A percentile compares a stretch with the other conserved stretches of the same genome.
These are phyloP conservation scores for Aureobasidium mangrovei DNA, from an alignment of 2,329 filamentous ascomycete genomes.

Conservation along the genomic window DNA sequence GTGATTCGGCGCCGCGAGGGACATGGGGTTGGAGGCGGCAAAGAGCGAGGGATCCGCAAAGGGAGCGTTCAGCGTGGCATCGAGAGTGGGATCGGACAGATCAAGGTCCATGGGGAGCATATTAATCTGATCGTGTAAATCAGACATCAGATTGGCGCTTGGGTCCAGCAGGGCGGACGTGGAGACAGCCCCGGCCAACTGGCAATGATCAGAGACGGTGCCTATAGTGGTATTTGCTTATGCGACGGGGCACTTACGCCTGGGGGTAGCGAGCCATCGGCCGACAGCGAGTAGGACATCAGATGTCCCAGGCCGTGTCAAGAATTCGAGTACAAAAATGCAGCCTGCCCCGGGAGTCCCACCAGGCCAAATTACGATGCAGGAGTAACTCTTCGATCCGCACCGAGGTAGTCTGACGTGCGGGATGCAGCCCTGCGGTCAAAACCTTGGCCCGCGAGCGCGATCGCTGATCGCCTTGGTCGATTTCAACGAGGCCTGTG, in stretches of 20 bases:
- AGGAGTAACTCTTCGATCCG: conserved; percentile 11
- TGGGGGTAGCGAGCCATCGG: conserved; percentile 11
- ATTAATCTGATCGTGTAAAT: conserved; percentile 33
- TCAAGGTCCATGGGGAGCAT: conserved; percentile 40
- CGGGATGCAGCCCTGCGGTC: background rate
- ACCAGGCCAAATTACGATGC: conserved; percentile 4
- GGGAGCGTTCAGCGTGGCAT: conserved; percentile 21
- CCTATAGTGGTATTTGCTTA: background rate
- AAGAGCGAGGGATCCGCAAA: conserved; percentile 22
- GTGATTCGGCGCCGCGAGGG: conserved; percentile 16
- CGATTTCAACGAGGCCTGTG: background rate
- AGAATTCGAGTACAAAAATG: background rate
- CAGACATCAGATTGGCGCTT: conserved; percentile 31
- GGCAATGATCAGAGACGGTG: conserved; percentile 8
- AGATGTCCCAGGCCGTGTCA: background rate
- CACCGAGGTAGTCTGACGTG: background rate
- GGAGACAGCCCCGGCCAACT: conserved; percentile 23
- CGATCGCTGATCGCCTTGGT: background rate
- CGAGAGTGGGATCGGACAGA: conserved; percentile 25
- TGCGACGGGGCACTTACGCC: conserved; percentile 5
- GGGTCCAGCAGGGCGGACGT: conserved; percentile 25
- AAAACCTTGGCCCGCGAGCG: background rate
- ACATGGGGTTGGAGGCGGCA: conserved; percentile 18
- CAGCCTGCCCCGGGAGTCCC: background rate
- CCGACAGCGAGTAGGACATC: conserved; percentile 11